A percentile compares a stretch with the other conserved stretches of the same genome.
Evolutionary conservation across 2,329 filamentous ascomycete genomes (phyloP).

Genomic region (Botrytis medusae): DNA sequence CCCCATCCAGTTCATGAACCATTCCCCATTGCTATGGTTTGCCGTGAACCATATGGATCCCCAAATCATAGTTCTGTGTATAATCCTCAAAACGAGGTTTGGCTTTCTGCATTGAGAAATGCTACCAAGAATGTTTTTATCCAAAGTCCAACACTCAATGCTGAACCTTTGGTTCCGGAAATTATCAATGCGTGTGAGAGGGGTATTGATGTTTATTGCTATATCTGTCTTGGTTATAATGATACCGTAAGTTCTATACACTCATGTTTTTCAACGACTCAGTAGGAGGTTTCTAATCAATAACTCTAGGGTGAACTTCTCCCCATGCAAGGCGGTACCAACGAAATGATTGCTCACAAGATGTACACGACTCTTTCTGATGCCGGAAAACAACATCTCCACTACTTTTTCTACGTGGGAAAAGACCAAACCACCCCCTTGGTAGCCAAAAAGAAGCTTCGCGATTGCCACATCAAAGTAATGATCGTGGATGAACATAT

Average conservation of each 20-base stretch:
- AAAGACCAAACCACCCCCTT: slow-evolving; percentile 71
- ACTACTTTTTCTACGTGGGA: slow-evolving; percentile 69
- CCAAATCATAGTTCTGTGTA: slow-evolving; percentile 59
- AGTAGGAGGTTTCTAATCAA: neutral
- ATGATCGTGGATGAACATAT: slow-evolving; percentile 70
- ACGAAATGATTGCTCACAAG: slow-evolving; percentile 65
- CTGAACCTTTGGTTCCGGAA: slow-evolving; percentile 63
- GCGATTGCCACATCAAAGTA: slow-evolving; percentile 75
- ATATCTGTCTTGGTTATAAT: slow-evolving; percentile 77
- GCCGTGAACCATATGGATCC: slow-evolving; percentile 64
- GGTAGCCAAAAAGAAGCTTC: slow-evolving; percentile 61
- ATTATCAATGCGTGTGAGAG: slow-evolving; percentile 64
- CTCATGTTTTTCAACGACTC: too few species aligned
- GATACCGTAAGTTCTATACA: slow-evolving; percentile 53
- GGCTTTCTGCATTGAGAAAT: slow-evolving; percentile 67
- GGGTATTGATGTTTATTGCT: slow-evolving; percentile 67
- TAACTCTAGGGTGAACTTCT: slow-evolving; percentile 63
- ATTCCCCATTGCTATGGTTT: slow-evolving; percentile 71
- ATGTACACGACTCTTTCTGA: slow-evolving; percentile 56
- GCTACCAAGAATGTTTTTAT: slow-evolving; percentile 68
- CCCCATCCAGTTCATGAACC: slow-evolving; percentile 52
- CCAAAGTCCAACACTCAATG: slow-evolving; percentile 75
- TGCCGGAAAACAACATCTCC: slow-evolving; percentile 50
- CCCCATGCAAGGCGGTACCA: slow-evolving; percentile 72
- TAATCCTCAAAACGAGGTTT: slow-evolving; percentile 74